phyloP scores from a whole-genome alignment of 768 basidiomycete genomes.

The Strobilomyces echinocephalus region DNA sequence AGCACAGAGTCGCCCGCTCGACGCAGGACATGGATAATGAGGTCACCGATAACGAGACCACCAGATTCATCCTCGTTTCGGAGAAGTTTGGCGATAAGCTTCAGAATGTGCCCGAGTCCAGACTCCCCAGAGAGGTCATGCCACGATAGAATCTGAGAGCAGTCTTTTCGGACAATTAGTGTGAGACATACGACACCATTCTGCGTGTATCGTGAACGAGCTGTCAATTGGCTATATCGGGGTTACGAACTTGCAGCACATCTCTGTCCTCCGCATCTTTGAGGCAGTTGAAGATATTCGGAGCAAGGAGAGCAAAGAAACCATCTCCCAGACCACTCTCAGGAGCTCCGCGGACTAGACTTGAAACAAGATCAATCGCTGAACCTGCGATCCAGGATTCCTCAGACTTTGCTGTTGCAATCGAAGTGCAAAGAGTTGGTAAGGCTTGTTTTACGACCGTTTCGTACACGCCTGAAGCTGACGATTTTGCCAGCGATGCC shows the following conservation, averaged over 20 bases:
- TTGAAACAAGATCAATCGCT: slow-evolving; percentile 76
- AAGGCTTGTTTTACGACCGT: slow-evolving; percentile 68
- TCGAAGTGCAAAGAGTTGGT: slow-evolving; percentile 64
- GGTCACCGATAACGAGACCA: slow-evolving; percentile 88
- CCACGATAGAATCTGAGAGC: slow-evolving; percentile 77
- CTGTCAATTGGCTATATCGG: background rate
- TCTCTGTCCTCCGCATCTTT: slow-evolving; percentile 78
- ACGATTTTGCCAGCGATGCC: slow-evolving; percentile 59
- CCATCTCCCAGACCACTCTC: slow-evolving; percentile 70
- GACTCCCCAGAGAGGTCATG: slow-evolving; percentile 57
- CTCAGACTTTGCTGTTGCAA: slow-evolving; percentile 49
- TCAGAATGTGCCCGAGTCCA: slow-evolving; percentile 72
- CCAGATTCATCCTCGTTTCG: slow-evolving; percentile 84
- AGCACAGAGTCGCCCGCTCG: slow-evolving; percentile 75
- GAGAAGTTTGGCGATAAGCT: slow-evolving; percentile 73
- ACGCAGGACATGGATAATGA: slow-evolving; percentile 89
- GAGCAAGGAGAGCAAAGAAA: slow-evolving; percentile 72
- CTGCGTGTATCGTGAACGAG: slow-evolving; percentile 35
- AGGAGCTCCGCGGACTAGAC: slow-evolving; percentile 63
- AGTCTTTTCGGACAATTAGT: slow-evolving; percentile 81
- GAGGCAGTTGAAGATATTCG: slow-evolving; percentile 68
- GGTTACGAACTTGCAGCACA: slow-evolving; percentile 56
- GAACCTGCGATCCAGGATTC: slow-evolving; percentile 77
- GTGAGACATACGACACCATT: slow-evolving; percentile 82
- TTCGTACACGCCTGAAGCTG: slow-evolving; percentile 59